Conservation (phyloP, 192 early-diverging fungal species). For the Coemansia sp. region DNA sequence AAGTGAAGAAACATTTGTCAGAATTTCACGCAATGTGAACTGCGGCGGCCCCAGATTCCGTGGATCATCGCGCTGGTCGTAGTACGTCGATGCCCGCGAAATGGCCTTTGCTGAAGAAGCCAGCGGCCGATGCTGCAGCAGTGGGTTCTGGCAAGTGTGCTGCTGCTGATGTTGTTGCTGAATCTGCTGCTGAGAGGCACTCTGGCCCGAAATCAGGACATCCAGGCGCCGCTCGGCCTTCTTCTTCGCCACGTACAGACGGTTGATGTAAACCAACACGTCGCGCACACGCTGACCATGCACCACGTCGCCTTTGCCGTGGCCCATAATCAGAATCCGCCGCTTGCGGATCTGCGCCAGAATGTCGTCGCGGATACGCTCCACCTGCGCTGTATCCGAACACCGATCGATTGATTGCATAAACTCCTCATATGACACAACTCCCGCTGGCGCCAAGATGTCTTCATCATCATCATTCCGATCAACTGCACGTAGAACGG, state of each 20-base stretch:
- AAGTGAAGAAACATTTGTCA: conserved; percentile 64
- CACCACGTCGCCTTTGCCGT: conserved; percentile 72
- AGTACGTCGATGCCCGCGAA: conserved; percentile 47
- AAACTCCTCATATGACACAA: conserved; percentile 71
- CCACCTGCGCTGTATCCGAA: conserved; percentile 62
- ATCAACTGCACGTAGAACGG: too few species aligned
- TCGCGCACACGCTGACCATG: conserved; percentile 76
- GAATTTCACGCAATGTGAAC: conserved; percentile 59
- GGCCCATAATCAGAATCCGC: conserved; percentile 57
- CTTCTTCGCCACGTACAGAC: conserved; percentile 70
- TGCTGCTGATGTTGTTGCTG: neutral
- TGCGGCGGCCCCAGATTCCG: conserved; percentile 47
- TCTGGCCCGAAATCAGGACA: conserved; percentile 46
- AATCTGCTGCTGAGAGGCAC: neutral
- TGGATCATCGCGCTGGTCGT: conserved; percentile 51
- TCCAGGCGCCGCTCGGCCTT: conserved; percentile 73
- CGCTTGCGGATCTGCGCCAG: conserved; percentile 75
- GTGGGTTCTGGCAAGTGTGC: neutral
- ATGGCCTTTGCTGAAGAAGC: neutral
- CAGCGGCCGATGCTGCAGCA: neutral
- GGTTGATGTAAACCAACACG: conserved; percentile 71
- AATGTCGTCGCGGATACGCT: conserved; percentile 67
- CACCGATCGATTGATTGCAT: conserved; percentile 71
- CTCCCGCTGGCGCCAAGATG: neutral
- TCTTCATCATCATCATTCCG: neutral